A percentile compares a stretch with the other conserved stretches of the same genome.
These are phyloP conservation scores for Oidiodendron maius DNA, from an alignment of 495 filamentous ascomycete species.

Conservation along the genomic window DNA sequence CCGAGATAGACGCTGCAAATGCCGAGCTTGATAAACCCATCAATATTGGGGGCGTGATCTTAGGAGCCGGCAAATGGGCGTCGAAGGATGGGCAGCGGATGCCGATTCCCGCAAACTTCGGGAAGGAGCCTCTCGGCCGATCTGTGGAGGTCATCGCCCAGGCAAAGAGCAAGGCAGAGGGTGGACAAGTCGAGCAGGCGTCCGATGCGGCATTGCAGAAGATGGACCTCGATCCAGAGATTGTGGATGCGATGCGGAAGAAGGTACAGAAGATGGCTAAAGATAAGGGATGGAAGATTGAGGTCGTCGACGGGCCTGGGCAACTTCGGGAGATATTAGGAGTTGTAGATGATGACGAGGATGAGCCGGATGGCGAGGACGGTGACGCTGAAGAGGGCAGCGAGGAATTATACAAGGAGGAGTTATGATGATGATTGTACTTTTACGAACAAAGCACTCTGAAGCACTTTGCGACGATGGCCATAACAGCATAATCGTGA, in stretches of 20 bases:
- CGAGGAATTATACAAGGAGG: constrained; percentile 20
- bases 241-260: constrained; percentile 57
- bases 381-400: constrained; percentile 11
- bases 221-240: constrained; percentile 61
- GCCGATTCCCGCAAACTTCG: constrained; percentile 30
- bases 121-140: constrained; percentile 23
- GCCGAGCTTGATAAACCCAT: constrained; percentile 21
- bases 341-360: constrained; percentile 29
- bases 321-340: constrained; percentile 35
- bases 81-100: constrained; percentile 36
- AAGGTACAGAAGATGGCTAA: constrained; percentile 45
- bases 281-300: constrained; percentile 49
- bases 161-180: constrained; percentile 41
- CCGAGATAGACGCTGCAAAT: constrained; percentile 27
- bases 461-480: too few relatives aligned
- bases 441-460: too few relatives aligned
- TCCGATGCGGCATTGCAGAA: constrained; percentile 59
- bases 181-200: constrained; percentile 39
- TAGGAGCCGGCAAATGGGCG: constrained; percentile 48
- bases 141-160: constrained; percentile 31
- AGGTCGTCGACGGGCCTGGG: constrained; percentile 38
- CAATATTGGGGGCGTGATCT: constrained; percentile 43
- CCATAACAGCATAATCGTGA: too few relatives aligned
- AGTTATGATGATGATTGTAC: constrained; percentile 17
- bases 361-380: constrained; percentile 37